Base-by-base conservation (phyloP, 805 yeast genomes). In the Starmera amethionina region DNA sequence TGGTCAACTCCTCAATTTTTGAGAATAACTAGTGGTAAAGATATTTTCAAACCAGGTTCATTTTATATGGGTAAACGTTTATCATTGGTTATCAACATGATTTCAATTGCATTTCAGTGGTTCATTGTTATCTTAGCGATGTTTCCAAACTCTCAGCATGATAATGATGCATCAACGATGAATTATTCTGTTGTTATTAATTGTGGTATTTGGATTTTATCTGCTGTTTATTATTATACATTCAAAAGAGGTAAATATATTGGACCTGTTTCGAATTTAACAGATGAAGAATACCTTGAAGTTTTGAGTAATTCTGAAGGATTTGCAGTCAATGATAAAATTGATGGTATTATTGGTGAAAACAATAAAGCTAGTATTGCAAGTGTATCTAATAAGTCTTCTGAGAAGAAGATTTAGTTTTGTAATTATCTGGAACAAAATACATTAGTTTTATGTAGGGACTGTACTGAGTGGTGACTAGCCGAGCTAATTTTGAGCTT, bases 141-240 rank as follows among this genome's bases (percentile, higher is more conserved):
- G 76, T 73, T 79, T 63, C 86, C 87, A 30, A 60, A 71, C 18
- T 50, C 52, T 32, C 56, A 59, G 29, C 32, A 42, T n/a, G 41
- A 51, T 4, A 57, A 52, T 65, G 55, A 39, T 55, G 64, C 8
- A 67, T 68, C 51, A 80, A 77, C 72, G 16, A 79, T 80, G 87
- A 80, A 80, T 58, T 80, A 79, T 55, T 74, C 84, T 0, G 69
- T 69, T 48, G 82, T 75, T 4, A 76, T 79, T 42, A 77, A 74
- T 33, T 72, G 73, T 15, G 77, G 77, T 3, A 69, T 73, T 18
- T 75, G 81, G 80, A 45, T 72, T 7, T 59, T 75, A 27, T 64
- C 79, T 3, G 48, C 67, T 35, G 41, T 67, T 1, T 77, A 77
- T 55, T 78, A 73, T 56, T 66, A 55, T 40, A 56, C 64, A 8